phyloP scores from a whole-genome alignment of 2,329 filamentous ascomycete species.

The Fusarium oxysporum region DNA sequence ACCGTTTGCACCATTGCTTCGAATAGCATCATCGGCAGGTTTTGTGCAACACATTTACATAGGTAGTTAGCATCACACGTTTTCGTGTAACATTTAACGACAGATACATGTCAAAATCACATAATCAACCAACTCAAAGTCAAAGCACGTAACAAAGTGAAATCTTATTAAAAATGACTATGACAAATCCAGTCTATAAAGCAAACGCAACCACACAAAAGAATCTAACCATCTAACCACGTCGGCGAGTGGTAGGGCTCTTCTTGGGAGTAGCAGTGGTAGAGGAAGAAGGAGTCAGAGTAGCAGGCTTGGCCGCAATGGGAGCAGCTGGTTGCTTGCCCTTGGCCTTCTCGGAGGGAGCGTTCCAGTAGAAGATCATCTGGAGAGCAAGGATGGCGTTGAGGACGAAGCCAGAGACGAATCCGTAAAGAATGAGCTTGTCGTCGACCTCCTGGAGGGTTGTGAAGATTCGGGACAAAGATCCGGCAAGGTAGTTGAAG shows the following conservation, averaged over 20 bases:
- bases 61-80: not conserved
- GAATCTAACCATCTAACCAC: conserved; percentile 50
- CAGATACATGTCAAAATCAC: not conserved
- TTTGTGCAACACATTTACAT: not conserved
- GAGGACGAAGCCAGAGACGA: conserved; percentile 89
- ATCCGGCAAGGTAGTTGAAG: conserved; percentile 96
- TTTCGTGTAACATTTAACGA: not conserved
- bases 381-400: conserved; percentile 88
- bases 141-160: not conserved
- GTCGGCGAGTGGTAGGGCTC: conserved; percentile 58
- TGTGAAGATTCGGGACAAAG: conserved; percentile 94
- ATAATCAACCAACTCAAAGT: not conserved
- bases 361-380: conserved; percentile 98
- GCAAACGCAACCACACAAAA: conserved; percentile 24
- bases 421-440: conserved; percentile 94
- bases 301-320: conserved; percentile 45
- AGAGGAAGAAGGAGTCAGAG: conserved; percentile 36
- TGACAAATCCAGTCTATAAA: conserved; percentile 32
- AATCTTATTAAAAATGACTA: conserved; percentile 17
- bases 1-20: conserved; percentile 15
- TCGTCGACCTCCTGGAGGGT: conserved; percentile 98
- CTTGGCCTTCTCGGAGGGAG: conserved; percentile 61
- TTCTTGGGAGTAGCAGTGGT: conserved; percentile 52
- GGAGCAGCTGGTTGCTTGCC: conserved; percentile 55
- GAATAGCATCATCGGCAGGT: conserved; percentile 1